Conservation (phyloP, 441 rosid genomes). For the Omphalea diandra region DNA sequence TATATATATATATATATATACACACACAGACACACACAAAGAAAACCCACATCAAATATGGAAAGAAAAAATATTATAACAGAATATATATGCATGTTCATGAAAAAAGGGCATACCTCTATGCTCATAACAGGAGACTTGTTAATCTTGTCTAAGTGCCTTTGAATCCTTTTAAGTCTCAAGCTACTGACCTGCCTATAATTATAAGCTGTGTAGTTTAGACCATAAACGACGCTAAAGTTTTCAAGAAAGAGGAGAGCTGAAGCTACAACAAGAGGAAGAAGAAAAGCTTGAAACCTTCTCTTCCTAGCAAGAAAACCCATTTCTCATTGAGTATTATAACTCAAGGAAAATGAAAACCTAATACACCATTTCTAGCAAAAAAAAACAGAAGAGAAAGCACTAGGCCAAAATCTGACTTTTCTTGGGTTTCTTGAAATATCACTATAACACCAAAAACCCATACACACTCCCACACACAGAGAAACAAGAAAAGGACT, state of each 20-base stretch:
- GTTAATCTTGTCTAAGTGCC: constrained; percentile 79
- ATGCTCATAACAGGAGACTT: constrained; percentile 76
- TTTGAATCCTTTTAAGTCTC: constrained; percentile 77
- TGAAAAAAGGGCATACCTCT: no score
- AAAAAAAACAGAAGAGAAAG: constrained; percentile 9
- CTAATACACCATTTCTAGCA: constrained; percentile 34
- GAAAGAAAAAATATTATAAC: not conserved
- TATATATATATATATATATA: no score
- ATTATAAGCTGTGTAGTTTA: constrained; percentile 50
- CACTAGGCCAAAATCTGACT: constrained; percentile 19
- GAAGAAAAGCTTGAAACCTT: constrained; percentile 20
- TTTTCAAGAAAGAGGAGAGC: constrained; percentile 23
- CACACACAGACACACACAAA: constrained; percentile 5
- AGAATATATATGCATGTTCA: not conserved
- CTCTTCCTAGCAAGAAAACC: constrained; percentile 28
- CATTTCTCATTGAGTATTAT: constrained; percentile 46
- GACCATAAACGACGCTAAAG: constrained; percentile 30
- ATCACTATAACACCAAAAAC: constrained; percentile 33
- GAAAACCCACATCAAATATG: not conserved
- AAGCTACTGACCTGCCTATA: constrained; percentile 62
- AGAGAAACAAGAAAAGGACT: constrained; percentile 38
- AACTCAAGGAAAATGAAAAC: constrained; percentile 20
- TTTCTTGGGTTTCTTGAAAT: constrained; percentile 11
- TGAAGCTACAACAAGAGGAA: constrained; percentile 27
- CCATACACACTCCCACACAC: constrained; percentile 26